Base-by-base conservation (phyloP, 176 grass and related monocot species). In the Raddia distichophylla region DNA sequence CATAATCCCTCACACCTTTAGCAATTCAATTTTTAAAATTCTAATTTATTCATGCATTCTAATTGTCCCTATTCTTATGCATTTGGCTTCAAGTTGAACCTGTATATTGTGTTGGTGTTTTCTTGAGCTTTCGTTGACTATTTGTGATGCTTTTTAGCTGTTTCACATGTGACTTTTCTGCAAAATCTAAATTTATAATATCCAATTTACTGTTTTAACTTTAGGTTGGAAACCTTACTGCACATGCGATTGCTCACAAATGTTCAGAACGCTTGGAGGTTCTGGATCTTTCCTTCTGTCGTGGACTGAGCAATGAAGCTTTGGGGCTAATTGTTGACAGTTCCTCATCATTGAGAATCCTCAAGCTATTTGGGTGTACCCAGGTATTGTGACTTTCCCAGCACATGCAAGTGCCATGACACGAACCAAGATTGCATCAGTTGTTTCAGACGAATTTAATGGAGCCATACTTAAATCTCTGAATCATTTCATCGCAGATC, bases 281-380 rank as follows among this genome's bases (percentile, higher is more conserved):
- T 56, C 82, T 99, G 73, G 93, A 99, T 93, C 87, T 99, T 77
- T 99, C 96, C 60, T 99, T 99, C 69, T 99, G 93, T 56, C 96
- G 93, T 53, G 61, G 84, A 60, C 82, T 99, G 87, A 93, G 72
- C 51, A 81, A 99, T 70, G 92, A 95, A 82, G 89, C 93, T 83
- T 82, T 99, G 42, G 96, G 96, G 10, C 43, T 99, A 14, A 91
- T 99, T 75, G 93, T 85, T 15, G 90, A 99, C 27, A 87, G 78
- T 54, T 99, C 87, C 58, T 86, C 78, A 47, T 91, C 86, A 3
- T 67, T 99, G 71, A 91, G 78, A 76, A 82, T 89, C 74, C 82
- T 99, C 43, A 99, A 93, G 82, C 76, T 99, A 69, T 99, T 99
- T 91, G 93, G 96, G 52, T 99, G 96, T 86, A 99, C 93, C 45